Evolutionary conservation across 2,329 filamentous ascomycete species (phyloP).

Genomic region (Ilyonectria mors-panacis): DNA sequence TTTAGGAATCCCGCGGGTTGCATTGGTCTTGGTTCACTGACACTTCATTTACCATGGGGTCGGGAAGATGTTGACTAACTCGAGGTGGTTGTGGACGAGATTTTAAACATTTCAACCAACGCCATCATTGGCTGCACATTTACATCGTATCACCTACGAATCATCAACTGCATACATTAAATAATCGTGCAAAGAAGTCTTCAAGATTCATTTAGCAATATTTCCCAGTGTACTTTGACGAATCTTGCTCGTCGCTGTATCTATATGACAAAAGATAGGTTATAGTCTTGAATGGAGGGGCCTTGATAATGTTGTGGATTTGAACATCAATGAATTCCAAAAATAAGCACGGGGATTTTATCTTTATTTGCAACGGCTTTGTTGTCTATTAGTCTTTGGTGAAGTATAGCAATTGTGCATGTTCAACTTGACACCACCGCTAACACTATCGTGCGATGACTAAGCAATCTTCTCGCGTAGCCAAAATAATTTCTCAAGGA

Average conservation of each 20-base stretch:
- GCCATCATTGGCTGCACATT: background rate
- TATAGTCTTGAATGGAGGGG: too few species aligned
- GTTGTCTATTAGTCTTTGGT: background rate
- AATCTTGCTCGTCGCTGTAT: too few species aligned
- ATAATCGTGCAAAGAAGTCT: background rate
- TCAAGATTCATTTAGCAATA: background rate
- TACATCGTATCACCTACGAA: background rate
- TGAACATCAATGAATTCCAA: too few species aligned
- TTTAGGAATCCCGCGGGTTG: too few species aligned
- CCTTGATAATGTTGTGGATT: too few species aligned
- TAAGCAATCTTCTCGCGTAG: slow-evolving; percentile 24
- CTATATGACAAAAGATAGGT: too few species aligned
- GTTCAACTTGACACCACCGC: background rate
- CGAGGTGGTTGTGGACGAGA: background rate
- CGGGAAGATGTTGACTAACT: background rate
- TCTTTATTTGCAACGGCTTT: background rate
- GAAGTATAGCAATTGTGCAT: background rate
- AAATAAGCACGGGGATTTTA: too few species aligned
- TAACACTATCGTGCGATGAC: slow-evolving; percentile 21
- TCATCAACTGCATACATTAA: background rate
- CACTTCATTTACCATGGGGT: background rate
- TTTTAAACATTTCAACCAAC: background rate
- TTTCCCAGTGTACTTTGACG: too few species aligned
- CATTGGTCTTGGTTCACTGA: too few species aligned
- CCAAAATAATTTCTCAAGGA: slow-evolving; percentile 27